A percentile compares a stretch with the other conserved stretches of the same genome.
Evolutionary conservation across 1,139 yeast genomes (phyloP).

Genomic region (Debaryomyces subglobosus): DNA sequence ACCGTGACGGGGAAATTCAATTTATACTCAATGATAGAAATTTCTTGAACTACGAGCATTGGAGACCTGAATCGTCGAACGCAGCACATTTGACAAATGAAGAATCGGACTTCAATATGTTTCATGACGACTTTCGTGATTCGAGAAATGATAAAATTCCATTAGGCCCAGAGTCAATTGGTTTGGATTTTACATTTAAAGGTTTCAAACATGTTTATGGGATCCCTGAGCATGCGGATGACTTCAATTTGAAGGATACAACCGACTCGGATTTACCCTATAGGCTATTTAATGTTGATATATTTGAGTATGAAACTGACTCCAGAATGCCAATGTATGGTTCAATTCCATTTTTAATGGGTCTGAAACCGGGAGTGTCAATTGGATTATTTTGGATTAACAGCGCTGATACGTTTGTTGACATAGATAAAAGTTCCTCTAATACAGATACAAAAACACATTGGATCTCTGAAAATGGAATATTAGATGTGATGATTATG

Average conservation of each 20-base stretch:
- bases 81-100: slow-evolving; percentile 49
- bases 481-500: slow-evolving; percentile 73
- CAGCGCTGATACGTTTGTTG: slow-evolving; percentile 90
- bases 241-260: slow-evolving; percentile 73
- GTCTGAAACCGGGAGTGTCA: slow-evolving; percentile 58
- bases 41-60: slow-evolving; percentile 79
- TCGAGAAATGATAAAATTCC: slow-evolving; percentile 62
- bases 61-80: slow-evolving; percentile 47
- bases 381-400: slow-evolving; percentile 91
- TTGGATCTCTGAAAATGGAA: slow-evolving; percentile 94
- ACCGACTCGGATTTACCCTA: slow-evolving; percentile 62
- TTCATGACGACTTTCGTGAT: slow-evolving; percentile 63
- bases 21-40: slow-evolving; percentile 68
- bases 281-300: slow-evolving; percentile 87
- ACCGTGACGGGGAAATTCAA: slow-evolving; percentile 45
- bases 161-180: slow-evolving; percentile 91
- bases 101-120: slow-evolving; percentile 62
- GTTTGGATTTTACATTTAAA: slow-evolving; percentile 68
- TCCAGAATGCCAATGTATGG: slow-evolving; percentile 94
- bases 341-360: slow-evolving; percentile 83
- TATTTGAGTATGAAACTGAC: slow-evolving; percentile 85
- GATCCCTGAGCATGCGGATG: slow-evolving; percentile 93
- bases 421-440: slow-evolving; percentile 50
- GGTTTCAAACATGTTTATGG: slow-evolving; percentile 76
- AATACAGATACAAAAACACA: slow-evolving; percentile 54